Evolutionary conservation across 108 stramenopile species (phyloP).

Genomic region (Cafeteria roenbergensis): DNA sequence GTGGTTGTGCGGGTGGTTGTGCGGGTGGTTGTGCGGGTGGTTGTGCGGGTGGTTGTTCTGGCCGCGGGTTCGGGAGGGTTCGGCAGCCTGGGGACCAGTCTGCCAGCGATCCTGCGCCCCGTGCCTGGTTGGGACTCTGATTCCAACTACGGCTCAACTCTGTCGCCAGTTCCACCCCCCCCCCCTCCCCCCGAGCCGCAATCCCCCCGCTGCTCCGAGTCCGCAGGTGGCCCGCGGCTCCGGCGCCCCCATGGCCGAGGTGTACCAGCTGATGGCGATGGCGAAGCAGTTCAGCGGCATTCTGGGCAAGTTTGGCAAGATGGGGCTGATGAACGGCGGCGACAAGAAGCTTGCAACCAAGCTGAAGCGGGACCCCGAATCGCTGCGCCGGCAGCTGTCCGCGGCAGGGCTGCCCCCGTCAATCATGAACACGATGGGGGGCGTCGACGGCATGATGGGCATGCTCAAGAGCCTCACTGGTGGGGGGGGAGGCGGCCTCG

Average conservation of each 20-base stretch:
- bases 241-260: slow-evolving; percentile 61
- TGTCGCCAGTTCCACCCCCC: too few species aligned
- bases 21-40: too few species aligned
- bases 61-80: too few species aligned
- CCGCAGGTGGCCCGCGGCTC: slow-evolving; percentile 74
- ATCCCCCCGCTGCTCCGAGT: slow-evolving; percentile 13
- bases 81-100: too few species aligned
- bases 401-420: slow-evolving; percentile 61
- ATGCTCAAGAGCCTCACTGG: slow-evolving; percentile 16
- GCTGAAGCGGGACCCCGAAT: slow-evolving; percentile 61
- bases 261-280: slow-evolving; percentile 60
- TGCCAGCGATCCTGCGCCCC: too few species aligned
- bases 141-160: too few species aligned
- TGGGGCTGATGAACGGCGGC: slow-evolving; percentile 59
- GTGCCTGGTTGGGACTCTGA: too few species aligned
- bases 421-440: slow-evolving; percentile 68
- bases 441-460: slow-evolving; percentile 25
- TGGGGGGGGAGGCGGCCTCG: slow-evolving; percentile 12
- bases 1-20: too few species aligned
- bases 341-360: slow-evolving; percentile 57
- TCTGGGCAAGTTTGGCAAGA: slow-evolving; percentile 78
- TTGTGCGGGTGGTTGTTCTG: too few species aligned
- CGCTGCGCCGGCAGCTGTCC: slow-evolving; percentile 57
- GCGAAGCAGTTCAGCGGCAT: slow-evolving; percentile 78
- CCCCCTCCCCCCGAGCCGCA: slow-evolving; percentile 6